A percentile compares a stretch with the other conserved stretches of the same genome.
Evolutionary conservation across 2,329 filamentous ascomycete species (phyloP).

Genomic region (Bipolaris sorokiniana): DNA sequence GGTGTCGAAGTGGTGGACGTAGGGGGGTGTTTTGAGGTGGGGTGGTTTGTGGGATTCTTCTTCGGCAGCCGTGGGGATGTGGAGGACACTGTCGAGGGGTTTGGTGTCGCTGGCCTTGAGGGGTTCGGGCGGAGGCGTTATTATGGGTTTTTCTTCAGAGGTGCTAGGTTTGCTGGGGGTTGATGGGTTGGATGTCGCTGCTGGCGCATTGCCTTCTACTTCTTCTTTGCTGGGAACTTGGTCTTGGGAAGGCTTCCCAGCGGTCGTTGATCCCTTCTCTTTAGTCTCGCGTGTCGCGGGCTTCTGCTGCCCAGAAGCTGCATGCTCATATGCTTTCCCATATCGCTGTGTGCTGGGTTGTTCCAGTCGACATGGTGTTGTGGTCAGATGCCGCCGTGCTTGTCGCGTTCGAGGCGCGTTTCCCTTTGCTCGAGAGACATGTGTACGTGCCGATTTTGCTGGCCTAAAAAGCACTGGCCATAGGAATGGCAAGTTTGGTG

Average conservation of each 20-base stretch:
- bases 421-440: slow-evolving; percentile 18
- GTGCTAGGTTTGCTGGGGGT: slow-evolving; percentile 22
- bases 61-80: slow-evolving; percentile 49
- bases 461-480: slow-evolving; percentile 55
- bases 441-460: slow-evolving; percentile 27
- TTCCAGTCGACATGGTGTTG: slow-evolving; percentile 37
- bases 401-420: slow-evolving; percentile 20
- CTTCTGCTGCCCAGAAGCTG: slow-evolving; percentile 44
- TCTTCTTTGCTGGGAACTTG: slow-evolving; percentile 30
- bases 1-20: slow-evolving; percentile 96
- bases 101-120: slow-evolving; percentile 37
- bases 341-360: slow-evolving; percentile 52
- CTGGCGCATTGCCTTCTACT: slow-evolving; percentile 32
- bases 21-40: slow-evolving; percentile 74
- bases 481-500: slow-evolving; percentile 54
- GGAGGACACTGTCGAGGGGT: slow-evolving; percentile 50
- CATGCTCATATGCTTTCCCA: slow-evolving; percentile 56
- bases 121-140: slow-evolving; percentile 26
- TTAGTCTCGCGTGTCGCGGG: slow-evolving; percentile 12
- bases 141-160: slow-evolving; percentile 20
- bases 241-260: slow-evolving; percentile 15
- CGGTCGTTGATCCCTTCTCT: slow-evolving; percentile 3
- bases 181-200: slow-evolving; percentile 21
- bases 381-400: slow-evolving; percentile 33
- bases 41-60: slow-evolving; percentile 61